phyloP scores from a whole-genome alignment of 148 eudicot genomes.

The Rhododendron simsii region DNA sequence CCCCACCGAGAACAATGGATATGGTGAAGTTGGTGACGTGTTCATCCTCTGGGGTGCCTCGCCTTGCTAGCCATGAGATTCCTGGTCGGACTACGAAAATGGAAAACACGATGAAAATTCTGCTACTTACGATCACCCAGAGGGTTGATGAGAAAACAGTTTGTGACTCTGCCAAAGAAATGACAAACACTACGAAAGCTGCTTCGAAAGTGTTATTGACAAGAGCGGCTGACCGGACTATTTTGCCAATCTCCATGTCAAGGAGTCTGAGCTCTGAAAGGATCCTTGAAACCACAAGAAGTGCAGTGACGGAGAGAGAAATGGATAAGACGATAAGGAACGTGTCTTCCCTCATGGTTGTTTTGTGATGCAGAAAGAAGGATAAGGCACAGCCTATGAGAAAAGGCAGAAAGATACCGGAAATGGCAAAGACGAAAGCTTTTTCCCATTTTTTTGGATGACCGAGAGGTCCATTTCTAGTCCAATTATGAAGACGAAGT shows the following conservation, averaged over 20 bases:
- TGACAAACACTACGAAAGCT: neutral
- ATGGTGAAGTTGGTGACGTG: slow-evolving; percentile 1
- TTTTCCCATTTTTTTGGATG: neutral
- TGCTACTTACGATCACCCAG: neutral
- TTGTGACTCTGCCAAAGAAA: neutral
- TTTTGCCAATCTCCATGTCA: slow-evolving; percentile 11
- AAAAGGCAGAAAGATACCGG: slow-evolving; percentile 8
- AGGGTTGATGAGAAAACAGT: neutral
- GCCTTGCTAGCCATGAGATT: neutral
- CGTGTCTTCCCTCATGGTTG: neutral
- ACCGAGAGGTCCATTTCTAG: slow-evolving; percentile 14
- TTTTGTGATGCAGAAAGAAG: neutral
- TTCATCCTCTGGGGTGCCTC: slow-evolving; percentile 3
- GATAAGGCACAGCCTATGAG: slow-evolving; percentile 8
- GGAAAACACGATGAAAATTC: neutral
- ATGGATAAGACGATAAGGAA: slow-evolving; percentile 6
- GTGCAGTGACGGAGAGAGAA: slow-evolving; percentile 7
- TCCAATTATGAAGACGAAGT: slow-evolving; percentile 12
- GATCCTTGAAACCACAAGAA: slow-evolving; percentile 13
- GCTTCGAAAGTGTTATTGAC: neutral
- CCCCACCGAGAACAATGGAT: slow-evolving; percentile 1
- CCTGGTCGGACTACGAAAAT: slow-evolving; percentile 5
- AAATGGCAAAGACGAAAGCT: slow-evolving; percentile 4
- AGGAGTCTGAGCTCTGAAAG: slow-evolving; percentile 12
- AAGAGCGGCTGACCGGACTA: slow-evolving; percentile 7